Percentiles rank a stretch among this genome's conserved stretches.
Conservation (phyloP, 2,329 filamentous ascomycete species). For the Fusarium mexicanum region DNA sequence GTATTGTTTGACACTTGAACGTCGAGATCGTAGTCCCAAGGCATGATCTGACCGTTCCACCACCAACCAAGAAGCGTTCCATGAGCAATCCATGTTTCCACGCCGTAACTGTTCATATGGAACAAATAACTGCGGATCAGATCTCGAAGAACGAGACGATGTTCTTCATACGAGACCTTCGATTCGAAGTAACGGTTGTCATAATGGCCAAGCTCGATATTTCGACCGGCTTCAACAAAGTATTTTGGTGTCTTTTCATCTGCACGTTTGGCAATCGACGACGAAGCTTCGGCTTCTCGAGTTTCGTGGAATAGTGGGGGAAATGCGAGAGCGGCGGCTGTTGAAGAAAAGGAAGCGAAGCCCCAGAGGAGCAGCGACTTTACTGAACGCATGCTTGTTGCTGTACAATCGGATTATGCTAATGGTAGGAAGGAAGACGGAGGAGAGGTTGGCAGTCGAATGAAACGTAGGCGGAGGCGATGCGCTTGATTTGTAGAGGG, state of each 20-base stretch:
- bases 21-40: conserved; percentile 88
- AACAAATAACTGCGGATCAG: conserved; percentile 79
- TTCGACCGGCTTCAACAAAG: conserved; percentile 71
- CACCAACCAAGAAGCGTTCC: conserved; percentile 88
- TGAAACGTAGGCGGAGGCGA: not conserved
- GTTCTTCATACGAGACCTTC: conserved; percentile 72
- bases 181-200: conserved; percentile 74
- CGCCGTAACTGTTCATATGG: conserved; percentile 68
- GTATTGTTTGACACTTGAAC: conserved; percentile 78
- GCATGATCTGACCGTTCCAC: conserved; percentile 83
- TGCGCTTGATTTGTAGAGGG: not conserved
- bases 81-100: conserved; percentile 89
- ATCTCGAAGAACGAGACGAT: conserved; percentile 71
- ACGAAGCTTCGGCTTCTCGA: not conserved
- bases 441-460: not conserved
- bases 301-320: conserved; percentile 16
- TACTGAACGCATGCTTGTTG: conserved; percentile 33
- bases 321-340: conserved; percentile 29
- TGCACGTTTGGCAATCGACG: conserved; percentile 6
- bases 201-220: conserved; percentile 74
- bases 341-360: conserved; percentile 34
- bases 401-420: not conserved
- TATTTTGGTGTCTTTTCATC: conserved; percentile 59
- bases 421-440: not conserved
- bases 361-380: conserved; percentile 41